Evolutionary conservation across 352 stramenopile species (phyloP).

Genomic region (Phytophthora sp.): DNA sequence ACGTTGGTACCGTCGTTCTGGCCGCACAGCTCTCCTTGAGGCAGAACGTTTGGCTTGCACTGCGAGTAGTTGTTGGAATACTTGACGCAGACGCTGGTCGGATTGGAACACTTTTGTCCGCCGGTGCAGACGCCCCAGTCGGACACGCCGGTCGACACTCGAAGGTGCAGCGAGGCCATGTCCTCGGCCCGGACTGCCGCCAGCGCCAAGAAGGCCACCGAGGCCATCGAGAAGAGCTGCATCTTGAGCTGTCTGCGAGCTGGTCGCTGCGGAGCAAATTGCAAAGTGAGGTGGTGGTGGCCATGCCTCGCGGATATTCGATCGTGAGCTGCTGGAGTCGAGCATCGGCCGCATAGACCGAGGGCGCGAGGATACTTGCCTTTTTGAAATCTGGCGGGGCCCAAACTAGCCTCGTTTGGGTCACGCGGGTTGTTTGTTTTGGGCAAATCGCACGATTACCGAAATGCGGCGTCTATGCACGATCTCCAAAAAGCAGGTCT

Average conservation of each 20-base stretch:
- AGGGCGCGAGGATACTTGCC: no score
- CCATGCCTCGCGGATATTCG: background rate
- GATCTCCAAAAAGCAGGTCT: background rate
- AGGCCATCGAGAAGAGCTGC: constrained; percentile 1
- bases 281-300: background rate
- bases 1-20: constrained; percentile 43
- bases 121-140: constrained; percentile 17
- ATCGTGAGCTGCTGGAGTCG: no score
- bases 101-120: constrained; percentile 9
- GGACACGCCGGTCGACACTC: background rate
- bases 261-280: background rate
- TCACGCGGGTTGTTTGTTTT: background rate
- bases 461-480: background rate
- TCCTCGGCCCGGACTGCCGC: background rate
- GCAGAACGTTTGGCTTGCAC: constrained; percentile 31
- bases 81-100: constrained; percentile 20
- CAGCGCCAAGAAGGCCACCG: background rate
- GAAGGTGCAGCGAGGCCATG: constrained; percentile 4
- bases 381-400: no score
- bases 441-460: background rate
- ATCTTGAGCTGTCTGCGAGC: background rate
- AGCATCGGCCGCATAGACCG: no score
- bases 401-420: background rate
- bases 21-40: constrained; percentile 32
- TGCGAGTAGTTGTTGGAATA: constrained; percentile 43